These are phyloP conservation scores for Xylogone sp. DNA, from an alignment of 2,329 filamentous ascomycete species.

Conservation along the genomic window DNA sequence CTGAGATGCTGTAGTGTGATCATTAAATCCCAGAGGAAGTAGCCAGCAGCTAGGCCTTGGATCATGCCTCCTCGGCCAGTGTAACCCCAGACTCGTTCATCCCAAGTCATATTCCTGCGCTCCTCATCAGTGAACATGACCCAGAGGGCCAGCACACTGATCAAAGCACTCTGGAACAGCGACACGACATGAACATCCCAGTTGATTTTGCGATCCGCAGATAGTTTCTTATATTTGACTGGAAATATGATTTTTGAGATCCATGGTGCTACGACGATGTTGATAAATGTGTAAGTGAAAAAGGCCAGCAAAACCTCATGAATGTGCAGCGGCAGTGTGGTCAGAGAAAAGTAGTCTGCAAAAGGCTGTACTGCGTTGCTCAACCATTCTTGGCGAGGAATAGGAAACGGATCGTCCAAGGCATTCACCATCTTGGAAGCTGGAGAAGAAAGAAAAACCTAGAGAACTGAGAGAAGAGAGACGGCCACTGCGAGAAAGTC, in stretches of 20 bases:
- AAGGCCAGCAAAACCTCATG: constrained; percentile 71
- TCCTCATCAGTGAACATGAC: constrained; percentile 67
- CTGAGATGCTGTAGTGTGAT: constrained; percentile 65
- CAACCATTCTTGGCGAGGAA: constrained; percentile 53
- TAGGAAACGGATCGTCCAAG: constrained; percentile 71
- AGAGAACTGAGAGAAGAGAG: neutral
- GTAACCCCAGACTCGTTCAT: constrained; percentile 74
- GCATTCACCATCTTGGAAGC: neutral
- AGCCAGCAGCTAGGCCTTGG: constrained; percentile 73
- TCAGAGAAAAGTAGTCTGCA: constrained; percentile 57
- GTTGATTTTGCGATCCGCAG: constrained; percentile 62
- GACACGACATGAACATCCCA: constrained; percentile 87
- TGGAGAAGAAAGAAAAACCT: neutral
- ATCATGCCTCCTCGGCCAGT: constrained; percentile 68
- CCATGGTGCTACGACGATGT: constrained; percentile 62
- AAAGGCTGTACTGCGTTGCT: constrained; percentile 55
- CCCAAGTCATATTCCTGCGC: constrained; percentile 60
- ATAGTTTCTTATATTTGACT: constrained; percentile 57
- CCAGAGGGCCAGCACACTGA: constrained; percentile 71
- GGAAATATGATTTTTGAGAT: constrained; percentile 62
- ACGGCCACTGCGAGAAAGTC: neutral
- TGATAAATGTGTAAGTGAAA: constrained; percentile 65
- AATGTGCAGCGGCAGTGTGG: constrained; percentile 69
- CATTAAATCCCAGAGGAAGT: constrained; percentile 80
- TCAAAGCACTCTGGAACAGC: constrained; percentile 70